Conservation (phyloP, 2,329 filamentous ascomycete species). For the Teratosphaeria destructans region DNA sequence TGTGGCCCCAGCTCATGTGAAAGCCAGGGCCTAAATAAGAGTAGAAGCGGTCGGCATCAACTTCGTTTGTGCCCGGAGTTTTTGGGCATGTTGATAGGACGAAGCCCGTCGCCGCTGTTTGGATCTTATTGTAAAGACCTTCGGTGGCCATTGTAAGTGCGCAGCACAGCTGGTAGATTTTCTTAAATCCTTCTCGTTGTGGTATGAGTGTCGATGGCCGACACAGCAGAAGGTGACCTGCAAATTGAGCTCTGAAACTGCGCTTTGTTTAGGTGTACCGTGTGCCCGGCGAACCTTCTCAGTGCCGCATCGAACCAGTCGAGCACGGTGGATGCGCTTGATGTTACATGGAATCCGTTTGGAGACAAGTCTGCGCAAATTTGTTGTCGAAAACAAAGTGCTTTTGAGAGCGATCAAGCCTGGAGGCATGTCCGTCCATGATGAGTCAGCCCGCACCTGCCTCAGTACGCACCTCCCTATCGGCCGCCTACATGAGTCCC, state of each 20-base stretch:
- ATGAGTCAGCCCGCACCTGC: background rate
- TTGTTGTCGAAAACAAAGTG: too few species aligned
- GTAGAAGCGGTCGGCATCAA: conserved; percentile 12
- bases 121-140: conserved; percentile 9
- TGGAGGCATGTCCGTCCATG: too few species aligned
- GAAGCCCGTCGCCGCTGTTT: conserved; percentile 9
- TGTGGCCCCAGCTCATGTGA: conserved; percentile 23
- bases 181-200: background rate
- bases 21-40: conserved; percentile 11
- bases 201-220: background rate
- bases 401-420: too few species aligned
- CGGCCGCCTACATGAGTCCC: background rate
- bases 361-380: too few species aligned
- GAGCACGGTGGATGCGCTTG: too few species aligned
- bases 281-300: background rate
- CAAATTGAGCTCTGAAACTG: background rate
- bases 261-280: background rate
- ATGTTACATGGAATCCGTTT: too few species aligned
- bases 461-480: background rate
- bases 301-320: too few species aligned
- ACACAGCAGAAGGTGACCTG: background rate
- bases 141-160: background rate
- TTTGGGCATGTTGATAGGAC: conserved; percentile 8
- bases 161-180: background rate
- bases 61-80: conserved; percentile 9